phyloP scores from a whole-genome alignment of 768 basidiomycete genomes.

The Lentinula guzmanii region DNA sequence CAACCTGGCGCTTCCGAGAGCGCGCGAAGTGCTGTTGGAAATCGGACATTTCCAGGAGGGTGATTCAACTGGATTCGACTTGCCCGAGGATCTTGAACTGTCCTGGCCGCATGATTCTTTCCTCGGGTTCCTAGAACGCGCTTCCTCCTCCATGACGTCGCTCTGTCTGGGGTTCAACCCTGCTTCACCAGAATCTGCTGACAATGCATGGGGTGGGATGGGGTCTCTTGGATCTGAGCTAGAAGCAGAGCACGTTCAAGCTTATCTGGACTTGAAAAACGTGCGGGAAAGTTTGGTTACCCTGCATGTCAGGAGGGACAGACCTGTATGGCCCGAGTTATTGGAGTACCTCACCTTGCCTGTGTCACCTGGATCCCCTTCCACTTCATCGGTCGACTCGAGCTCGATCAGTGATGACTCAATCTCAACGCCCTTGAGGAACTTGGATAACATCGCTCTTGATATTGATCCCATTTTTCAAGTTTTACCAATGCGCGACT shows the following conservation, averaged over 20 bases:
- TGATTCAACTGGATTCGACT: neutral
- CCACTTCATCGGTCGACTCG: neutral
- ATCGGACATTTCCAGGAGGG: neutral
- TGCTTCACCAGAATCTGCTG: neutral
- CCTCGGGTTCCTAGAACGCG: neutral
- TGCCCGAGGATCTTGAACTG: neutral
- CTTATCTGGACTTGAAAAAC: neutral
- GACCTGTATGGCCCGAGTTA: neutral
- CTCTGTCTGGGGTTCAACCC: neutral
- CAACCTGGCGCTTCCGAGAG: neutral
- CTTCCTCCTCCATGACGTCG: neutral
- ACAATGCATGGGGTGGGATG: neutral
- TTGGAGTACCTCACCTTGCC: slow-evolving; percentile 1
- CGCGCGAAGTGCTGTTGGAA: neutral
- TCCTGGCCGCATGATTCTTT: slow-evolving; percentile 3
- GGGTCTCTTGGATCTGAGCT: neutral
- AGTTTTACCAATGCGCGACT: neutral
- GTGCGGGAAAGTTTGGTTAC: neutral
- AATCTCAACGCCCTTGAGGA: neutral
- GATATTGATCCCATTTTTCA: slow-evolving; percentile 3
- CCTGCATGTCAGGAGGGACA: neutral
- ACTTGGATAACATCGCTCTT: slow-evolving; percentile 1
- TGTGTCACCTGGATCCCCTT: neutral
- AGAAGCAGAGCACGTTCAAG: neutral
- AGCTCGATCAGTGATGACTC: neutral